Evolutionary conservation across 768 basidiomycete species (phyloP).

Genomic region (Lactarius trivialis): DNA sequence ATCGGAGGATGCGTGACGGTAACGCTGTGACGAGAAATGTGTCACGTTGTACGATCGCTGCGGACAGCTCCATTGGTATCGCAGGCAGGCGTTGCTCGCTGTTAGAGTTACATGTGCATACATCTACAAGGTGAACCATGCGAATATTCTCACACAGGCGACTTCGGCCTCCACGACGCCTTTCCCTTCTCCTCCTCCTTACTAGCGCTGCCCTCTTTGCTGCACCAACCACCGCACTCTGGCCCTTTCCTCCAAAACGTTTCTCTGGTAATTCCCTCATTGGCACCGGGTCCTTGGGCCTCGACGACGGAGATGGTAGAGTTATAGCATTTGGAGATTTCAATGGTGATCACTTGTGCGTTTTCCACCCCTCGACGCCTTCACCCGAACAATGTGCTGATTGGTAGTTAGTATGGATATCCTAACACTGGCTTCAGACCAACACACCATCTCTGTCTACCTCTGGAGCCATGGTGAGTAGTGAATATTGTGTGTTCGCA

Average conservation of each 20-base stretch:
- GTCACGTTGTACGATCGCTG: not conserved
- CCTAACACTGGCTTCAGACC: conserved; percentile 66
- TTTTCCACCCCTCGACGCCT: conserved; percentile 11
- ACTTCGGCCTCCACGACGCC: conserved; percentile 12
- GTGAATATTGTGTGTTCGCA: not conserved
- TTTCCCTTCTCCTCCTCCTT: conserved; percentile 13
- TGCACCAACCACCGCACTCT: conserved; percentile 33
- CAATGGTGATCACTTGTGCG: conserved; percentile 92
- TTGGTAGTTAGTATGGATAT: conserved; percentile 59
- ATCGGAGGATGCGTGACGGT: not conserved
- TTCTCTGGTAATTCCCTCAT: conserved; percentile 79
- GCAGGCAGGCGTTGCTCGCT: too few relatives aligned
- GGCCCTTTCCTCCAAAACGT: conserved; percentile 86
- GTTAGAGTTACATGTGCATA: not conserved
- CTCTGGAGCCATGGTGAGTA: conserved; percentile 72
- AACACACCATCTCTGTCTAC: conserved; percentile 68
- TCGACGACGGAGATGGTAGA: conserved; percentile 55
- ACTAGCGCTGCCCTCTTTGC: conserved; percentile 1
- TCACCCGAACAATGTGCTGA: not conserved
- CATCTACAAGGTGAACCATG: conserved; percentile 1
- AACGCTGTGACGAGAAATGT: not conserved
- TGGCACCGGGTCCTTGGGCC: conserved; percentile 71
- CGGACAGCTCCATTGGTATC: too few relatives aligned
- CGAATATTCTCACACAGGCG: conserved; percentile 2
- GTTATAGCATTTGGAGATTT: conserved; percentile 93